Evolutionary conservation across 805 yeast species (phyloP).

Genomic region (Brettanomyces nanus): DNA sequence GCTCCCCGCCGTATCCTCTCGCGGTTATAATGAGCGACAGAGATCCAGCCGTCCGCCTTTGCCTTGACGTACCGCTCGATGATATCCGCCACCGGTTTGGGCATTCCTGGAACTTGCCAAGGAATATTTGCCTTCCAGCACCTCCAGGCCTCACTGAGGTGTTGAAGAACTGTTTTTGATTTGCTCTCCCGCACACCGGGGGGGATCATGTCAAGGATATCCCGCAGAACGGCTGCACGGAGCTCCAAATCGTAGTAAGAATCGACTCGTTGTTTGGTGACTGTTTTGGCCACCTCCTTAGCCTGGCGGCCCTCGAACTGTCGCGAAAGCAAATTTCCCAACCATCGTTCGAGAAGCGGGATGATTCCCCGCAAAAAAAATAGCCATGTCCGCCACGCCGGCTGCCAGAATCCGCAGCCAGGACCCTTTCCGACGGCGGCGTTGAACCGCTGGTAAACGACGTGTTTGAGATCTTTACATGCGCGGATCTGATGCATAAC

Average conservation of each 20-base stretch:
- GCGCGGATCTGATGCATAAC: constrained; percentile 98
- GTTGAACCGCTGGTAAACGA: constrained; percentile 80
- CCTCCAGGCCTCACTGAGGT: constrained; percentile 96
- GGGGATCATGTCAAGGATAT: constrained; percentile 94
- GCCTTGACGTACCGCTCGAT: constrained; percentile 88
- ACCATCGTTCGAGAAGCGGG: constrained; percentile 90
- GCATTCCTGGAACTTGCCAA: constrained; percentile 96
- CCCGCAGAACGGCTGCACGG: constrained; percentile 91
- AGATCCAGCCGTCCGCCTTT: constrained; percentile 94
- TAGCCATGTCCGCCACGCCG: constrained; percentile 97
- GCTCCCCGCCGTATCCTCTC: constrained; percentile 86
- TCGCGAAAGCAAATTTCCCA: constrained; percentile 81
- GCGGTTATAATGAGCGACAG: constrained; percentile 87
- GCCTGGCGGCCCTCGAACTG: constrained; percentile 95
- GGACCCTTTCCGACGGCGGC: constrained; percentile 92
- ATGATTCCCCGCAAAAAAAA: constrained; percentile 85
- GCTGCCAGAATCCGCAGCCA: constrained; percentile 99
- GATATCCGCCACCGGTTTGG: constrained; percentile 79
- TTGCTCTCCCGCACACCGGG: constrained; percentile 85
- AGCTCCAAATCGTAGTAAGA: constrained; percentile 91
- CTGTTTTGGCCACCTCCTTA: constrained; percentile 85
- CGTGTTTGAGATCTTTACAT: constrained; percentile 91
- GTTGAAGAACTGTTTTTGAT: constrained; percentile 83
- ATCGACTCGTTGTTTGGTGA: constrained; percentile 92
- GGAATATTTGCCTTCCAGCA: constrained; percentile 99